Conservation (phyloP, 2,329 filamentous ascomycete genomes). For the Juglanconis juglandina region DNA sequence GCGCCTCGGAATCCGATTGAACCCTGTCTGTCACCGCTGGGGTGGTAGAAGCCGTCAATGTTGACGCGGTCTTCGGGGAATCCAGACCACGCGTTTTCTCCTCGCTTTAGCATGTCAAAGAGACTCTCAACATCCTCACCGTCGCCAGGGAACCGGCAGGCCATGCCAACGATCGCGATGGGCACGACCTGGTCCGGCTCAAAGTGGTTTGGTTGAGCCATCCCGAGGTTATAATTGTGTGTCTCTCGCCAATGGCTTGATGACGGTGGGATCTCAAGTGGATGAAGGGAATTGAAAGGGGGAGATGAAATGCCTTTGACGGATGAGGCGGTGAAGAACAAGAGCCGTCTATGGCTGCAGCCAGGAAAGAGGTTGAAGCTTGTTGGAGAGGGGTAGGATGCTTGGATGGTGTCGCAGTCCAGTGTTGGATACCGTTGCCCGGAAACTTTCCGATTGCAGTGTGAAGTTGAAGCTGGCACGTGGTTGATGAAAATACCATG, state of each 20-base stretch:
- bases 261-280: neutral
- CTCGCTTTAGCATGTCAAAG: conserved; percentile 66
- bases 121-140: conserved; percentile 58
- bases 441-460: too few species aligned
- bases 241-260: neutral
- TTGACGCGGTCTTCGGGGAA: conserved; percentile 68
- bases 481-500: too few species aligned
- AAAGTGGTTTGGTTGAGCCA: neutral
- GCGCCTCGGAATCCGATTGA: conserved; percentile 39
- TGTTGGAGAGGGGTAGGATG: too few species aligned
- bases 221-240: neutral
- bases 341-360: neutral
- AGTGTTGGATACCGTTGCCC: too few species aligned
- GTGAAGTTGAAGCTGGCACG: too few species aligned
- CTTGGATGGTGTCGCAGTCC: neutral
- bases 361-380: too few species aligned
- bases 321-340: neutral
- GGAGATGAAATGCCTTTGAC: neutral
- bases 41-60: conserved; percentile 62
- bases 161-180: conserved; percentile 67
- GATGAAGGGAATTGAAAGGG: too few species aligned
- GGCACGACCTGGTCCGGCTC: conserved; percentile 26
- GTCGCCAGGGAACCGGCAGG: conserved; percentile 58
- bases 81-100: conserved; percentile 61
- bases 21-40: conserved; percentile 54